These are phyloP conservation scores for Paecilomyces fulvus DNA, from an alignment of 2,329 filamentous ascomycete genomes.

Conservation along the genomic window DNA sequence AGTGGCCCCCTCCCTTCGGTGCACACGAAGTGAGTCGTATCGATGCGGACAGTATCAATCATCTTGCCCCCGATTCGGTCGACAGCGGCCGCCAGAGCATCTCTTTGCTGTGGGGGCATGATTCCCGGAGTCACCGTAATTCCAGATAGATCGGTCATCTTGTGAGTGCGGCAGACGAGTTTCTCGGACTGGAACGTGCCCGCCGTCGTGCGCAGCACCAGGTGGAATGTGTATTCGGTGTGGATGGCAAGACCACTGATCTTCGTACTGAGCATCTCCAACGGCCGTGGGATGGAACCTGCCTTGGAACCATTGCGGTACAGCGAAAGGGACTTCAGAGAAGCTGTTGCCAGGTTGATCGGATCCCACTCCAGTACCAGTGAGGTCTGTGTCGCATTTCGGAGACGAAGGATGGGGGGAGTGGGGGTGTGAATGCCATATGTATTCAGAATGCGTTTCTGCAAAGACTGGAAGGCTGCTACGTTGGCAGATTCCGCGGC, in stretches of 20 bases:
- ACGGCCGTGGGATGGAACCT: conserved; percentile 80
- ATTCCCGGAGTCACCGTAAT: conserved; percentile 91
- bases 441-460: conserved; percentile 75
- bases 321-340: conserved; percentile 77
- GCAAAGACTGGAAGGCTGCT: conserved; percentile 71
- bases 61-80: conserved; percentile 88
- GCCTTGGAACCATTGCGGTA: conserved; percentile 97
- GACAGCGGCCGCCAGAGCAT: conserved; percentile 65
- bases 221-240: conserved; percentile 89
- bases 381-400: conserved; percentile 97
- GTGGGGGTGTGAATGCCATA: conserved; percentile 75
- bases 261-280: conserved; percentile 89
- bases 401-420: conserved; percentile 73
- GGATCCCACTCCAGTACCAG: conserved; percentile 98
- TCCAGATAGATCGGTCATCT: conserved; percentile 95
- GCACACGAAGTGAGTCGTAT: conserved; percentile 97
- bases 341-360: conserved; percentile 83
- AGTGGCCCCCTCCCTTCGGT: conserved; percentile 80
- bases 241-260: conserved; percentile 94
- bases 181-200: conserved; percentile 80
- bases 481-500: conserved; percentile 67
- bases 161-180: conserved; percentile 81
- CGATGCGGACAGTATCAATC: conserved; percentile 82
- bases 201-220: conserved; percentile 82
- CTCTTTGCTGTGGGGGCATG: conserved; percentile 63